Percentiles rank a stretch among this genome's conserved stretches.
Conservation (phyloP, 805 yeast genomes). For the Lipomyces orientalis region DNA sequence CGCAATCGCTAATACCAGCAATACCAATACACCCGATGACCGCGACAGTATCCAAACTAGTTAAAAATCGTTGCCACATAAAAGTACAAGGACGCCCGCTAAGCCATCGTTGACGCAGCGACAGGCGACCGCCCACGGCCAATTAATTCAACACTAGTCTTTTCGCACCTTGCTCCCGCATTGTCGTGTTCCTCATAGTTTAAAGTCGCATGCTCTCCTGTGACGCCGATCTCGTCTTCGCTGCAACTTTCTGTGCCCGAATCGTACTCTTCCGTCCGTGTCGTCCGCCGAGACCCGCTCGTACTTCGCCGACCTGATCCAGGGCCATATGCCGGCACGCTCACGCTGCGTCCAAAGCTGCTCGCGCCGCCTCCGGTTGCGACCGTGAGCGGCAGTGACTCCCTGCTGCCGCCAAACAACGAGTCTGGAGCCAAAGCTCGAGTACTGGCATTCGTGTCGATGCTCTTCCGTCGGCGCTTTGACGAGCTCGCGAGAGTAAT, state of each 20-base stretch:
- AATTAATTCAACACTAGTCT: not conserved
- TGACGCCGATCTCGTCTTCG: conserved; percentile 2
- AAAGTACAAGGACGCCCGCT: not conserved
- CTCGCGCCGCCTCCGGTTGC: conserved; percentile 24
- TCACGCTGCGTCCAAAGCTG: conserved; percentile 9
- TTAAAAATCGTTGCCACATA: not conserved
- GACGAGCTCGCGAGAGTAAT: conserved; percentile 36
- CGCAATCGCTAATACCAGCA: not conserved
- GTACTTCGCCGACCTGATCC: conserved; percentile 14
- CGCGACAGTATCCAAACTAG: not conserved
- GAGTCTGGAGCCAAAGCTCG: conserved; percentile 37
- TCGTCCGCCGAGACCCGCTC: conserved; percentile 24
- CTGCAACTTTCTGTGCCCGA: conserved; percentile 3
- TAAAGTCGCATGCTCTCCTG: not conserved
- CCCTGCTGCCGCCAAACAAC: conserved; percentile 35
- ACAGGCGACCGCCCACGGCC: not conserved
- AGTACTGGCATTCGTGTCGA: conserved; percentile 37
- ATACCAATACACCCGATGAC: not conserved
- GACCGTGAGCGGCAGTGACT: conserved; percentile 34
- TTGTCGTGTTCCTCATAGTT: not conserved
- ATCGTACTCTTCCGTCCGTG: conserved; percentile 14
- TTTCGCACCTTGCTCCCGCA: not conserved
- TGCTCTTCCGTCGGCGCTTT: conserved; percentile 34
- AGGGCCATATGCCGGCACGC: conserved; percentile 2
- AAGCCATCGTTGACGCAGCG: not conserved